Base-by-base conservation (phyloP, 805 yeast species). In the Candida nanaspora region DNA sequence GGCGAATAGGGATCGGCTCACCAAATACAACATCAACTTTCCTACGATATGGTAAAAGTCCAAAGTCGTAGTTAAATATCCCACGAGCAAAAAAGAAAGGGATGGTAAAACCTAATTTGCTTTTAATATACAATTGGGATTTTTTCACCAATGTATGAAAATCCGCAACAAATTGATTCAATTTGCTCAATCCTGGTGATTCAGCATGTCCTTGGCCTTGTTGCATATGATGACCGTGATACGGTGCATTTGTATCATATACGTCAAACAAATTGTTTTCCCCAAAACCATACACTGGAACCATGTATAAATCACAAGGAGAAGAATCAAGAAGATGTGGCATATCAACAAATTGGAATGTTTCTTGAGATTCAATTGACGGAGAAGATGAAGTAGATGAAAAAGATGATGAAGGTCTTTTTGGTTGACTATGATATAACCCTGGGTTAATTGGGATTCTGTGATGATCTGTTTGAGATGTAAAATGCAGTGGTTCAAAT, bases 61-160 rank as follows among this genome's bases (percentile, higher is more conserved):
- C 98, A 63, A 84, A 86, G 56, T 88, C 96, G 52, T 89, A 86
- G 53, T 91, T 86, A 62, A 91, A 89, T 1, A 93, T 69, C 0
- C 98, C 97, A 34, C 98, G 69, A 1, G 96, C 96, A 56, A 86
- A 82, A 63, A 93, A 84, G 36, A 93, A 75, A 1, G 98, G 98
- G 4, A 93, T 53, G 0, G 98, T 89, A 61, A 91, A 91, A 2
- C 91, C 93, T 39, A 80, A 70, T 31, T 65, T 69, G 22, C 66
- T 66, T 52, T 93, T 91, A 54, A 91, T 57, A 78, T 86, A 76
- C 27, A 72, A 59, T 59, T 91, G 98, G 40, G 13, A 10, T 6
- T 18, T 8, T 7, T 19, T 31, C 4, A 31, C 19, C 7, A 10
- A 3, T 10, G 10, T 29, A 15, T n/a, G 10, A 5, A 29, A 29